A percentile compares a stretch with the other conserved stretches of the same genome.
Evolutionary conservation across 768 basidiomycete genomes (phyloP).

Genomic region (Leccinum sublutescens): DNA sequence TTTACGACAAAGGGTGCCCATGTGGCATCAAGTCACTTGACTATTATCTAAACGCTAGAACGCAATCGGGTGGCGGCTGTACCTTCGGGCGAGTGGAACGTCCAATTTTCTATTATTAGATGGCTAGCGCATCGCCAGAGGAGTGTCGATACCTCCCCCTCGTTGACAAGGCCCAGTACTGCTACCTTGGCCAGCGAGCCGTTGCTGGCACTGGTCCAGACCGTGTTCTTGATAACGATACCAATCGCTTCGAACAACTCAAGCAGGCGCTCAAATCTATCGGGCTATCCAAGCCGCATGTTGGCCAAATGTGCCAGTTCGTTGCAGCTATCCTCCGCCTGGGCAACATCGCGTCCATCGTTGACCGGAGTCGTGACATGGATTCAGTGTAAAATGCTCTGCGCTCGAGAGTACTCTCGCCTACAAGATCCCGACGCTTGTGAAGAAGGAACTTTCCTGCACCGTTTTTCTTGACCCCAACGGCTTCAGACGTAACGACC

Average conservation of each 20-base stretch:
- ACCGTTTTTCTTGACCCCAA: constrained; percentile 96
- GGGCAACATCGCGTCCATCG: constrained; percentile 90
- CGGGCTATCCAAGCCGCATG: constrained; percentile 91
- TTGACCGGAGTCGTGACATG: constrained; percentile 80
- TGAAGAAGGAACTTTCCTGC: constrained; percentile 90
- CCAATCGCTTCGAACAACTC: constrained; percentile 84
- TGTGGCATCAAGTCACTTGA: constrained; percentile 93
- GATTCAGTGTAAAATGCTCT: constrained; percentile 75
- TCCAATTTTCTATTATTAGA: constrained; percentile 98
- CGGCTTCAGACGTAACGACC: constrained; percentile 90
- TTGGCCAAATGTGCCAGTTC: constrained; percentile 94
- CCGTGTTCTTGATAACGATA: constrained; percentile 72
- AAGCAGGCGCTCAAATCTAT: constrained; percentile 92
- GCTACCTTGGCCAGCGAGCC: constrained; percentile 79
- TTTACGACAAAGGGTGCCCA: constrained; percentile 86
- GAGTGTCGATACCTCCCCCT: constrained; percentile 88
- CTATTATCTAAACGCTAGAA: constrained; percentile 76
- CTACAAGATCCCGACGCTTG: constrained; percentile 80
- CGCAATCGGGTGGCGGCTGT: constrained; percentile 81
- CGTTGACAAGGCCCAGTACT: constrained; percentile 74
- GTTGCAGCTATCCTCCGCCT: constrained; percentile 95
- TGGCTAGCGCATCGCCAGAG: constrained; percentile 85
- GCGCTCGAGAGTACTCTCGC: constrained; percentile 81
- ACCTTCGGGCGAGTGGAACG: constrained; percentile 92
- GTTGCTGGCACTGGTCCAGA: constrained; percentile 41